A percentile compares a stretch with the other conserved stretches of the same genome.
Evolutionary conservation across 2,329 filamentous ascomycete species (phyloP).

Genomic region (Ceratocystis colombiana): DNA sequence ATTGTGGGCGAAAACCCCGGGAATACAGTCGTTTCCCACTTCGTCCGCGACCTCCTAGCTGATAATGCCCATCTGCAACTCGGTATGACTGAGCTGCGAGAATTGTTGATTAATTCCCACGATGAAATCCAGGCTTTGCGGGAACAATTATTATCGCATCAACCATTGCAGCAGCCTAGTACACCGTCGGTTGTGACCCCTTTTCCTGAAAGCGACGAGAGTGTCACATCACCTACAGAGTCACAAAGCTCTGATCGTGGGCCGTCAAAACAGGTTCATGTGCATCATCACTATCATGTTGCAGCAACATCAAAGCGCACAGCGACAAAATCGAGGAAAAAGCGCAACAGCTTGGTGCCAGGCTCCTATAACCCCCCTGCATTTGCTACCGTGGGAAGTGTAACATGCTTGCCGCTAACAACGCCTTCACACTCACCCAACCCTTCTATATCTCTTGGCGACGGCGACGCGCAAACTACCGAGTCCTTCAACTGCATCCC

Average conservation of each 20-base stretch:
- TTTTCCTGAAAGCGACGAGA: not conserved
- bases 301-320: constrained; percentile 46
- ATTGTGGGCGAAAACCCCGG: constrained; percentile 30
- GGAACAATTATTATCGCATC: constrained; percentile 70
- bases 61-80: constrained; percentile 92
- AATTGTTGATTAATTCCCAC: constrained; percentile 83
- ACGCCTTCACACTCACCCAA: constrained; percentile 20
- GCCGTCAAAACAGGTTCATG: constrained; percentile 65
- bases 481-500: constrained; percentile 41
- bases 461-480: constrained; percentile 32
- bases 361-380: constrained; percentile 48
- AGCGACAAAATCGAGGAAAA: constrained; percentile 57
- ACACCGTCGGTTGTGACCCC: not conserved
- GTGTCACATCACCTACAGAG: constrained; percentile 19
- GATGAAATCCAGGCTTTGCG: constrained; percentile 83
- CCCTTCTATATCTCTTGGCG: constrained; percentile 16
- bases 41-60: constrained; percentile 88
- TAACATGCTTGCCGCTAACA: constrained; percentile 14
- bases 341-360: constrained; percentile 53
- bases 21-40: constrained; percentile 69
- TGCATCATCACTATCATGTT: constrained; percentile 89
- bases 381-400: not conserved
- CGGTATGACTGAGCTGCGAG: constrained; percentile 79
- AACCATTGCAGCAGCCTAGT: constrained; percentile 39
- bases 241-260: constrained; percentile 31